Conservation (phyloP, 768 basidiomycete species). For the Sarcomyxa edulis region DNA sequence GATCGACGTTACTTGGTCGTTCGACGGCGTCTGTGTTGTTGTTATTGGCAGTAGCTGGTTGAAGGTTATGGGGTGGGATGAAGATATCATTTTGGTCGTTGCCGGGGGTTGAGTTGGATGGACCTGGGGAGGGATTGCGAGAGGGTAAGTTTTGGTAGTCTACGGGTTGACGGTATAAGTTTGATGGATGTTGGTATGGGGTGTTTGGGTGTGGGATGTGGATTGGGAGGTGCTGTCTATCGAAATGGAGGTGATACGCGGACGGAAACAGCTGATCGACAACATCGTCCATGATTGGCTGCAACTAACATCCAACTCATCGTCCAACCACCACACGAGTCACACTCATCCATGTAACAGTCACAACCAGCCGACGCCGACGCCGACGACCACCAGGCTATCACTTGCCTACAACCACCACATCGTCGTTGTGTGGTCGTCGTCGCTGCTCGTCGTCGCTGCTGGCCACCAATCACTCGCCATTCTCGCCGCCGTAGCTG, state of each 20-base stretch:
- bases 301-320: too few species aligned
- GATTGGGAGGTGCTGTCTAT: constrained; percentile 18
- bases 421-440: too few species aligned
- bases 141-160: constrained; percentile 14
- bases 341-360: too few species aligned
- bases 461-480: too few species aligned
- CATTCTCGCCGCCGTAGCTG: too few species aligned
- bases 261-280: constrained; percentile 60
- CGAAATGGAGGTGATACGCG: constrained; percentile 43
- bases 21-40: not conserved
- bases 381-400: too few species aligned
- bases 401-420: too few species aligned
- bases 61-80: not conserved
- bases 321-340: too few species aligned
- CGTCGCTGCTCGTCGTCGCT: too few species aligned
- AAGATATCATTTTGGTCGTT: not conserved
- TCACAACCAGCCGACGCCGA: too few species aligned
- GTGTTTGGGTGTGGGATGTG: constrained; percentile 14
- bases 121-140: constrained; percentile 15
- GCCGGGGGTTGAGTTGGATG: constrained; percentile 16
- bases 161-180: too few species aligned
- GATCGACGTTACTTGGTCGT: constrained; percentile 6
- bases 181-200: constrained; percentile 16
- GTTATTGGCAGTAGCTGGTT: not conserved
- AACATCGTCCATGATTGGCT: constrained; percentile 52